Conservation (phyloP, 768 basidiomycete genomes). For the Pleurotus ostreatus region DNA sequence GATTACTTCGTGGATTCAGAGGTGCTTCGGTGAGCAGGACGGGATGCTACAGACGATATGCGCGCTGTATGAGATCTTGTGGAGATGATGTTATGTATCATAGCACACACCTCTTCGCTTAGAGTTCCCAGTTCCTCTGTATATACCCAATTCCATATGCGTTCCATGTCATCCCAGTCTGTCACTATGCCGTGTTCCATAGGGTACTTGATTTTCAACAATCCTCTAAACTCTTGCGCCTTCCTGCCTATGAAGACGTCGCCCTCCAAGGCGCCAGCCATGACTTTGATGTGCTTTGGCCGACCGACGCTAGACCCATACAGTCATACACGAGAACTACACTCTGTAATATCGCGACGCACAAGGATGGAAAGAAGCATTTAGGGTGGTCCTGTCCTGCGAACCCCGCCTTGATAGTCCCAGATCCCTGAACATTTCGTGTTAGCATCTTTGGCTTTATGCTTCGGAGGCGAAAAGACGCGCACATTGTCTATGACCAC, state of each 20-base stretch:
- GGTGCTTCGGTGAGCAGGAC: conserved; percentile 97
- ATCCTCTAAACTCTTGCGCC: conserved; percentile 92
- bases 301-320: conserved; percentile 73
- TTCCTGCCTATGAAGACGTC: conserved; percentile 94
- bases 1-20: conserved; percentile 92
- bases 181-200: conserved; percentile 99
- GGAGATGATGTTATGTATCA: conserved; percentile 1
- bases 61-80: conserved; percentile 10
- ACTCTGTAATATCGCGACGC: conserved; percentile 36
- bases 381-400: conserved; percentile 99
- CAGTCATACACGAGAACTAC: conserved; percentile 25
- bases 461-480: conserved; percentile 11
- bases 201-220: conserved; percentile 97
- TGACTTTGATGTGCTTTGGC: conserved; percentile 95
- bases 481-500: conserved; percentile 98
- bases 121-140: conserved; percentile 92
- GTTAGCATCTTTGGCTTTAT: conserved; percentile 10
- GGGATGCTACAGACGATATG: conserved; percentile 67
- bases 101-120: conserved; percentile 83
- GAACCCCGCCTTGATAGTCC: conserved; percentile 98
- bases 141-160: conserved; percentile 98
- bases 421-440: conserved; percentile 73
- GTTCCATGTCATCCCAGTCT: conserved; percentile 99
- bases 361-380: conserved; percentile 99
- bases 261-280: conserved; percentile 96